Percentiles rank a stretch among this genome's conserved stretches.
Evolutionary conservation across 106 monocot genomes (phyloP).

Genomic region (Dendrobium huoshanense): DNA sequence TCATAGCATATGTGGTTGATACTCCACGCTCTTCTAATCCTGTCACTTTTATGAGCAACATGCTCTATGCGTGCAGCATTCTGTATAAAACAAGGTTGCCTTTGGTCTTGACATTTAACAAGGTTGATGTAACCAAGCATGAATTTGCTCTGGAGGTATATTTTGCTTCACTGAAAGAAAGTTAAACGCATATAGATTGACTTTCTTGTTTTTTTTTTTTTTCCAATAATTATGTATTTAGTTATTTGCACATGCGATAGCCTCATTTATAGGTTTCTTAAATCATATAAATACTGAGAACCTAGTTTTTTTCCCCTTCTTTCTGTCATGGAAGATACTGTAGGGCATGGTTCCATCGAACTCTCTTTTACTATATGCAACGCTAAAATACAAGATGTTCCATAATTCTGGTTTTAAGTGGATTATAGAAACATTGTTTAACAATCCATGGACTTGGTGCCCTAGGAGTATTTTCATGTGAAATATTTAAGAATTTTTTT

Average conservation of each 20-base stretch:
- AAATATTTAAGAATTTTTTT: background rate
- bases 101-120: conserved; percentile 82
- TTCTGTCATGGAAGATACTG: conserved; percentile 1
- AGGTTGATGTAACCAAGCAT: conserved; percentile 90
- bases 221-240: background rate
- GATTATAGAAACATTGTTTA: background rate
- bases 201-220: background rate
- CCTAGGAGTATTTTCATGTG: background rate
- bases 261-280: background rate
- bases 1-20: conserved; percentile 90
- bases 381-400: background rate
- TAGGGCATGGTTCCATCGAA: background rate
- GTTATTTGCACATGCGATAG: background rate
- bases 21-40: conserved; percentile 85
- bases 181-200: background rate
- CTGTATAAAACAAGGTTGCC: conserved; percentile 95
- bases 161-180: background rate
- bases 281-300: background rate
- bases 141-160: conserved; percentile 93
- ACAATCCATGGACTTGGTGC: background rate
- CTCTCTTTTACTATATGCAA: background rate
- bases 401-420: background rate
- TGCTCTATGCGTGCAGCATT: conserved; percentile 99
- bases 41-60: conserved; percentile 98
- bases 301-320: background rate